Conservation (phyloP, 306 rosid genomes). For the Gleditsia sinensis region DNA sequence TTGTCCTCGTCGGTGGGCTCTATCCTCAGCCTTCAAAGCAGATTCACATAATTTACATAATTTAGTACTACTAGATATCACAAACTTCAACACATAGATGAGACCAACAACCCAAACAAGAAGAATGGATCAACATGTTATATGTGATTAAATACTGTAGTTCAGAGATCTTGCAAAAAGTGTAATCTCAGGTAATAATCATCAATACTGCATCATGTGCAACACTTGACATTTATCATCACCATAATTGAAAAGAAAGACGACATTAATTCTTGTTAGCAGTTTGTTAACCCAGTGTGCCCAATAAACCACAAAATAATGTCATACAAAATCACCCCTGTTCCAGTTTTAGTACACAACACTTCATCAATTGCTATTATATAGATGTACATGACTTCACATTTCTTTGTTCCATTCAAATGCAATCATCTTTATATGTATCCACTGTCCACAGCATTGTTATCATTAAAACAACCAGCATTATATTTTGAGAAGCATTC, state of each 20-base stretch:
- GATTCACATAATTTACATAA: slow-evolving; percentile 35
- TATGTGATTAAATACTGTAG: too few species aligned
- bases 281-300: background rate
- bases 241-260: background rate
- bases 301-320: background rate
- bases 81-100: slow-evolving; percentile 25
- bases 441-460: background rate
- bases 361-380: slow-evolving; percentile 17
- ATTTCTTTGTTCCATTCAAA: slow-evolving; percentile 23
- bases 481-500: slow-evolving; percentile 9
- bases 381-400: background rate
- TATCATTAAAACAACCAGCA: slow-evolving; percentile 21
- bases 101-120: slow-evolving; percentile 15
- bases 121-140: slow-evolving; percentile 11
- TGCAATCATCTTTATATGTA: slow-evolving; percentile 15
- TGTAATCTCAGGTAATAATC: background rate
- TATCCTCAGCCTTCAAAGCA: slow-evolving; percentile 87
- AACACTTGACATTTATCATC: slow-evolving; percentile 18
- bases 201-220: slow-evolving; percentile 21
- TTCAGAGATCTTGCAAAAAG: slow-evolving; percentile 1
- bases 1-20: slow-evolving; percentile 98
- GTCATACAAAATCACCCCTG: background rate
- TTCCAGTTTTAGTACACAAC: slow-evolving; percentile 11
- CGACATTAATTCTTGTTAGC: slow-evolving; percentile 14
- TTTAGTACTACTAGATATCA: background rate